Conservation (phyloP, 768 basidiomycete species). For the Leucocoprinus sp. region DNA sequence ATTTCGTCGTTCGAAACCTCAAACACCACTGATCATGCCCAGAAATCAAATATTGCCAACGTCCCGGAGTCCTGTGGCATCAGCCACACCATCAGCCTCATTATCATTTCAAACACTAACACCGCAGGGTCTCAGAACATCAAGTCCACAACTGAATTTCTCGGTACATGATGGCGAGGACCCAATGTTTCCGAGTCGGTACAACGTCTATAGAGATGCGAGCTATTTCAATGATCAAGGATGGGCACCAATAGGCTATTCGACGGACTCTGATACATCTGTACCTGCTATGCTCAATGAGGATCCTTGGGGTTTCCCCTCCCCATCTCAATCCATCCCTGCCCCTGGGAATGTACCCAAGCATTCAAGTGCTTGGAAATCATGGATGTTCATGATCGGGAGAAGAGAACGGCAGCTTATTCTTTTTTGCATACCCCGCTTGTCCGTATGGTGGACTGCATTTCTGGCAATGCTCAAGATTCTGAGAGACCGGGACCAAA, state of each 20-base stretch:
- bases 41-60: constrained; percentile 5
- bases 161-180: constrained; percentile 43
- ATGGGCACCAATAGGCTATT: constrained; percentile 24
- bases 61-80: constrained; percentile 10
- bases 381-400: constrained; percentile 46
- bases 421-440: constrained; percentile 30
- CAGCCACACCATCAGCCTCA: constrained; percentile 9
- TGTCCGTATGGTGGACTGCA: constrained; percentile 16
- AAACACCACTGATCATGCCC: too few species aligned
- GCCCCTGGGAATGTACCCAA: constrained; percentile 22
- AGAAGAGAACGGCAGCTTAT: constrained; percentile 50
- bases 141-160: constrained; percentile 32
- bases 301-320: constrained; percentile 11
- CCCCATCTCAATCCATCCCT: constrained; percentile 28
- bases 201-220: constrained; percentile 31
- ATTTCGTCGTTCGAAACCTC: constrained; percentile 20
- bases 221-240: constrained; percentile 22
- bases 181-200: constrained; percentile 42
- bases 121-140: constrained; percentile 17
- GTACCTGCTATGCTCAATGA: constrained; percentile 1
- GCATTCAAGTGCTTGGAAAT: constrained; percentile 18
- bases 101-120: constrained; percentile 24
- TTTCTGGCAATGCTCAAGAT: constrained; percentile 17
- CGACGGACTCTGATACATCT: background rate
- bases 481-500: constrained; percentile 12